Conservation (phyloP, 1,284 basidiomycete genomes). For the Baeospora myosura region DNA sequence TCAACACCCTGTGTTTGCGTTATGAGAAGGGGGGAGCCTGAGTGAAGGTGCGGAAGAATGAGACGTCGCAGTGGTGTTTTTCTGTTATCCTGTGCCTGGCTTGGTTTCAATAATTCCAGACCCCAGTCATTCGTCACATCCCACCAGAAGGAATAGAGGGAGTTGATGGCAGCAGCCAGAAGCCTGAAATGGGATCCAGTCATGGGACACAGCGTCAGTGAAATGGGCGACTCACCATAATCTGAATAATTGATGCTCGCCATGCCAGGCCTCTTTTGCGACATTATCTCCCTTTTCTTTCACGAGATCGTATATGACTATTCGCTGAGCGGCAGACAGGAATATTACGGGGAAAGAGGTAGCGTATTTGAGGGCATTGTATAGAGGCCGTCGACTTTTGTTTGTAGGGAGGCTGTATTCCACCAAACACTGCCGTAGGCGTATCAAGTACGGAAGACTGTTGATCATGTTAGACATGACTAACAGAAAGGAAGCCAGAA, state of each 20-base stretch:
- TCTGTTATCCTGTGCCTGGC: conserved; percentile 16
- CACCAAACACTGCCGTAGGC: conserved; percentile 88
- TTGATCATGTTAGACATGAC: neutral
- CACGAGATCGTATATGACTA: conserved; percentile 52
- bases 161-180: conserved; percentile 80
- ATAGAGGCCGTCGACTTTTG: conserved; percentile 67
- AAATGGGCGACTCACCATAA: conserved; percentile 56
- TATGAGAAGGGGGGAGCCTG: conserved; percentile 22
- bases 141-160: conserved; percentile 98
- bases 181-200: conserved; percentile 48
- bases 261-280: conserved; percentile 55
- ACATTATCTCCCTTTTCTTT: conserved; percentile 39
- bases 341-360: conserved; percentile 97
- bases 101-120: conserved; percentile 61
- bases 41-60: conserved; percentile 40
- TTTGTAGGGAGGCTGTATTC: conserved; percentile 74
- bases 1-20: conserved; percentile 10
- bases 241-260: conserved; percentile 72
- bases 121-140: conserved; percentile 99
- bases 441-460: conserved; percentile 86
- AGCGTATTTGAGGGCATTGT: conserved; percentile 95
- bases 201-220: conserved; percentile 4
- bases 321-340: conserved; percentile 80
- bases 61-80: conserved; percentile 32
- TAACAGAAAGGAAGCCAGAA: conserved; percentile 1